Evolutionary conservation across 2,329 filamentous ascomycete species (phyloP).

Genomic region (Ploettnerulaceae sp.): DNA sequence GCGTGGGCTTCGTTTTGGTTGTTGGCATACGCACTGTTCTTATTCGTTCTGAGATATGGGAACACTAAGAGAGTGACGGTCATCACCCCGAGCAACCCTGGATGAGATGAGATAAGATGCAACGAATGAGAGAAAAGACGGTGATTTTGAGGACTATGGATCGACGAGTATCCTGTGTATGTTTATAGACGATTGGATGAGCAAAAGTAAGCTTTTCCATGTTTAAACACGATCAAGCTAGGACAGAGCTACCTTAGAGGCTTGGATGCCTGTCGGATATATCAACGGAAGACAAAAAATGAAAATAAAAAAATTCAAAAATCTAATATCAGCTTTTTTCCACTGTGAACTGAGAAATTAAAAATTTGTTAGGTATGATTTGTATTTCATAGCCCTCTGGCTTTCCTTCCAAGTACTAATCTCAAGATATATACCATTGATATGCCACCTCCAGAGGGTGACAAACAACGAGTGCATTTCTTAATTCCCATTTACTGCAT

Average conservation of each 20-base stretch:
- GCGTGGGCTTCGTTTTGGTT: background rate
- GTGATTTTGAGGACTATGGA: conserved; percentile 4
- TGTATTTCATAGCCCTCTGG: too few relatives aligned
- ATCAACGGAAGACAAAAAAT: background rate
- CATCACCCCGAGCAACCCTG: background rate
- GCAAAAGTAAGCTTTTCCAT: background rate
- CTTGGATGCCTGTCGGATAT: conserved; percentile 5
- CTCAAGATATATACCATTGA: too few relatives aligned
- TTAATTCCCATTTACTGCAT: too few relatives aligned
- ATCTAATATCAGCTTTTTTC: background rate
- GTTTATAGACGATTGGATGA: conserved; percentile 2
- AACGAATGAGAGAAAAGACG: background rate
- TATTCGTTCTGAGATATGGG: conserved; percentile 2
- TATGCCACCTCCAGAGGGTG: too few relatives aligned
- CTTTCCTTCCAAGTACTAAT: too few relatives aligned
- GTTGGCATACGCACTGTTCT: background rate
- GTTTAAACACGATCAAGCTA: background rate
- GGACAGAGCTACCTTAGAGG: background rate
- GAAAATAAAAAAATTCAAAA: conserved; percentile 2
- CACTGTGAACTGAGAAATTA: too few relatives aligned
- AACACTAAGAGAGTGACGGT: too few relatives aligned
- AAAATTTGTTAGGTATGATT: too few relatives aligned
- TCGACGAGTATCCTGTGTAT: background rate
- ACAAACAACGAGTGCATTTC: too few relatives aligned
- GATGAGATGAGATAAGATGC: background rate